Evolutionary conservation across 257 asterid genomes (phyloP).

Genomic region (Solanum neorickii): DNA sequence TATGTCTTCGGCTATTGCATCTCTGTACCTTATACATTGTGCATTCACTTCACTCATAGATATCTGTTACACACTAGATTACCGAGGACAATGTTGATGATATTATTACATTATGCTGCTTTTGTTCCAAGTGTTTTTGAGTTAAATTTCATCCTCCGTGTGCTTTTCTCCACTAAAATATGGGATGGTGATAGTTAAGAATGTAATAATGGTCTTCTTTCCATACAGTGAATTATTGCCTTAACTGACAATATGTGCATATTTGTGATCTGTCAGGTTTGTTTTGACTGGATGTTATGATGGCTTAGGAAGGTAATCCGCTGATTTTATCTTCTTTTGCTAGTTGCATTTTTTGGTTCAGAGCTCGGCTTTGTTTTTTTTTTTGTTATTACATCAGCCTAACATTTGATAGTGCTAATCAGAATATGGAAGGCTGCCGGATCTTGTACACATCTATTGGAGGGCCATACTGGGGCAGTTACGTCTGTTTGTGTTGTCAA

Average conservation of each 20-base stretch:
- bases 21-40: not conserved
- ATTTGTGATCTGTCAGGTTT: slow-evolving; percentile 40
- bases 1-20: not conserved
- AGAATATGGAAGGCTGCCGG: slow-evolving; percentile 93
- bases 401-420: not conserved
- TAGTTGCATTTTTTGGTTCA: not conserved
- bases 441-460: slow-evolving; percentile 61
- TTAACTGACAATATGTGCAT: not conserved
- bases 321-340: not conserved
- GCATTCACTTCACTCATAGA: not conserved
- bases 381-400: not conserved
- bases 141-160: not conserved
- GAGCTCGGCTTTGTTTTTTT: not conserved
- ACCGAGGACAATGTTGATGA: not conserved
- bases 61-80: not conserved
- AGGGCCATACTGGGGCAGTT: slow-evolving; percentile 79
- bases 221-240: not conserved
- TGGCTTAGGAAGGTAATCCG: slow-evolving; percentile 77
- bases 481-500: slow-evolving; percentile 61
- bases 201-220: not conserved
- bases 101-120: not conserved
- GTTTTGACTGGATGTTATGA: slow-evolving; percentile 90
- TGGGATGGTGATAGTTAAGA: not conserved
- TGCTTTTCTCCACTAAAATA: not conserved
- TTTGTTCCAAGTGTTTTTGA: not conserved